Base-by-base conservation (phyloP, 1,139 yeast genomes). In the Geotrichum restrictum region DNA sequence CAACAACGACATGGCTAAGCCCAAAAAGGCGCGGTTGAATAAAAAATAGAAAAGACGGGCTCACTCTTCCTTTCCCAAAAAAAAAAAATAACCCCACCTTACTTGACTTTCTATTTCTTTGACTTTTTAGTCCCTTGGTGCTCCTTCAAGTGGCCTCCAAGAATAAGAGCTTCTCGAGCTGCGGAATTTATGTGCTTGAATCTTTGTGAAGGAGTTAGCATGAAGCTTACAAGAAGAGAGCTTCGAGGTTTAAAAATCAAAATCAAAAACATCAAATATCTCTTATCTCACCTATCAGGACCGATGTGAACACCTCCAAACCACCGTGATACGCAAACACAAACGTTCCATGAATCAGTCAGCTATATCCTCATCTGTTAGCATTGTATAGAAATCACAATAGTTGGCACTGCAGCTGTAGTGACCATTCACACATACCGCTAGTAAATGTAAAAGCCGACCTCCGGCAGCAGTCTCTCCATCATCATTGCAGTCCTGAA, bases 381-480 rank as follows among this genome's bases (percentile, higher is more conserved):
- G 24, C 11, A 22, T 14, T 24, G 7, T n/a, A 37, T 34, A 16
- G 2, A 32, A 14, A 44, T 16, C 14, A 14, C 13, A n/a, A 29
- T 7, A 8, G 29, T 24, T 24, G 8, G 29, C 29, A n/a, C n/a
- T n/a, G n/a, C n/a, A n/a, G n/a, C n/a, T n/a, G n/a, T n/a, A n/a
- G n/a, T n/a, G n/a, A n/a, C n/a, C n/a, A n/a, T n/a, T n/a, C 29
- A 45, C 53, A 73, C 80, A 57, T 64, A 82, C 80, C 47, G 88
- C 81, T 57, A 91, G 70, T 52, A 91, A 70, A 72, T 89, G 97
- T 53, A 89, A 69, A 73, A 91, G 72, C 56, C 97, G 73, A 4
- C 94, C 82, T 3, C 99, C 98, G 0, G 98, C 96, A 0, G 98
- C 98, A 0, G 95, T 78, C 65, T 93, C 99, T 3, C 98, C 98